Evolutionary conservation across 2,329 filamentous ascomycete species (phyloP).

Genomic region (Penicillium decumbens): DNA sequence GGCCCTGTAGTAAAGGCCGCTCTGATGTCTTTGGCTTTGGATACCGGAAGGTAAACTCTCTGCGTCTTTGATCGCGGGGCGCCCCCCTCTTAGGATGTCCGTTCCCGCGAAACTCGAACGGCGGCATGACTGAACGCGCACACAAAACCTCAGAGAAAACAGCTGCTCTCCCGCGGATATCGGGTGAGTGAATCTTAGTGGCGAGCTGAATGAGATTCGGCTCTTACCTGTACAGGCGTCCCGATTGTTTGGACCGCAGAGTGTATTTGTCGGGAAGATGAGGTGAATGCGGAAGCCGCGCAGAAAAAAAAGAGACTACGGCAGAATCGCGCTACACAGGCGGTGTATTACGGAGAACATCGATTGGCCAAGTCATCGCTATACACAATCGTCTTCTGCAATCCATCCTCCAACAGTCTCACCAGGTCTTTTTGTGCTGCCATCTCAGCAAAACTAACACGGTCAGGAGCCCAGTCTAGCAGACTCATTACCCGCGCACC

Average conservation of each 20-base stretch:
- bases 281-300: neutral
- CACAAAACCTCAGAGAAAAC: neutral
- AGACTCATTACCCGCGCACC: conserved; percentile 55
- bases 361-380: neutral
- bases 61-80: neutral
- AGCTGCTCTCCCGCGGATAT: neutral
- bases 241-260: no score
- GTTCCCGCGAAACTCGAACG: conserved; percentile 18
- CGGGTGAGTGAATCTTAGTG: neutral
- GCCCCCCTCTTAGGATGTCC: neutral
- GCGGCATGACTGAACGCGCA: conserved; percentile 3
- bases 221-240: no score
- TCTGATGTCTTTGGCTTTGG: conserved; percentile 32
- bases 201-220: no score
- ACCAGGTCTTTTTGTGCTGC: conserved; percentile 35
- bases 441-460: conserved; percentile 59
- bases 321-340: conserved; percentile 1
- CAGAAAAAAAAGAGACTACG: conserved; percentile 12
- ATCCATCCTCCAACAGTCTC: conserved; percentile 22
- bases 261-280: neutral
- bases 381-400: conserved; percentile 6
- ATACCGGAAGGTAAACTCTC: conserved; percentile 42
- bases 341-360: neutral
- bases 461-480: conserved; percentile 58
- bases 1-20: conserved; percentile 34